Evolutionary conservation across 2,329 filamentous ascomycete genomes (phyloP).

Genomic region (Aspergillus sergii): DNA sequence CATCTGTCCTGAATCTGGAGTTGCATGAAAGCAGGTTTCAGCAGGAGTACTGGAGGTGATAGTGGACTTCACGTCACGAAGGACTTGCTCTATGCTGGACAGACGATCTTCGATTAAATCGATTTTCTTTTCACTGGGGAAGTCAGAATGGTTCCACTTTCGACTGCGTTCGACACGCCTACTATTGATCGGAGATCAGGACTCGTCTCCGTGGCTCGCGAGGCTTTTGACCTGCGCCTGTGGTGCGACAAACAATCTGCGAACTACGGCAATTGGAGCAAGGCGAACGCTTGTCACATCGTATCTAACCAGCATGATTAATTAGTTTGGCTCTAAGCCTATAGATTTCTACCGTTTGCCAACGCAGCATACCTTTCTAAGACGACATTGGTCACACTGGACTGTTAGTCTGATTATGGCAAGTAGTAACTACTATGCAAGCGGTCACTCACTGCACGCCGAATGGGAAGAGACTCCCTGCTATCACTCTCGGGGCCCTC

Average conservation of each 20-base stretch:
- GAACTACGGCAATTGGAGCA: conserved; percentile 46
- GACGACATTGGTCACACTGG: conserved; percentile 40
- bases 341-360: not conserved
- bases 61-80: conserved; percentile 26
- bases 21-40: conserved; percentile 12
- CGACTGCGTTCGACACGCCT: conserved; percentile 15
- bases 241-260: conserved; percentile 40
- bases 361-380: conserved; percentile 31
- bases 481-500: conserved; percentile 32
- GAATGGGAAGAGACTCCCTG: conserved; percentile 19
- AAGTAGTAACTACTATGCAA: not conserved
- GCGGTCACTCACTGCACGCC: conserved; percentile 35
- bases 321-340: not conserved
- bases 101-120: conserved; percentile 56
- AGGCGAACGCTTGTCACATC: conserved; percentile 45
- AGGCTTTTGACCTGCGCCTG: conserved; percentile 37
- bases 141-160: not conserved
- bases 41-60: conserved; percentile 11
- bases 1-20: conserved; percentile 15
- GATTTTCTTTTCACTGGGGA: conserved; percentile 55
- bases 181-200: conserved; percentile 47
- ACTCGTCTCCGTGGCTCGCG: conserved; percentile 43
- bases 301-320: conserved; percentile 32
- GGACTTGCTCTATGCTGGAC: conserved; percentile 48
- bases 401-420: conserved; percentile 8